Percentiles rank a stretch among this genome's conserved stretches.
Conservation (phyloP, 441 rosid species). For the Erodium chrysanthum region DNA sequence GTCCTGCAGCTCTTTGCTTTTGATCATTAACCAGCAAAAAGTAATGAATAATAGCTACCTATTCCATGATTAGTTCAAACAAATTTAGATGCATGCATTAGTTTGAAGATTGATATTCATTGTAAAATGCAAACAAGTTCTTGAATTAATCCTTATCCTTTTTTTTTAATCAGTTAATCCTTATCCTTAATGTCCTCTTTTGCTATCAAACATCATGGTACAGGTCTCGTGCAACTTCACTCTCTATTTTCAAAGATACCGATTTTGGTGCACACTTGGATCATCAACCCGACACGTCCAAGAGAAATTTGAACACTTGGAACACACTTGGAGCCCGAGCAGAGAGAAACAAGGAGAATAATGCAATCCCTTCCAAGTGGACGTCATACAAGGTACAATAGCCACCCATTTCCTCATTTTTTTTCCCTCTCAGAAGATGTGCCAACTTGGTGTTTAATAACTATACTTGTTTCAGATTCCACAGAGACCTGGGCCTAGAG, state of each 20-base stretch:
- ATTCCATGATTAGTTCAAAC: not conserved
- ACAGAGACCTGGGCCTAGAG: not conserved
- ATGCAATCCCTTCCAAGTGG: conserved; percentile 33
- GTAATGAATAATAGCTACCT: too few species aligned
- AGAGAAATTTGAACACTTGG: conserved; percentile 47
- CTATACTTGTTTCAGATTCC: not conserved
- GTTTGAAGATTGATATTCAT: not conserved
- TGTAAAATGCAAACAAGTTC: not conserved
- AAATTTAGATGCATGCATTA: not conserved
- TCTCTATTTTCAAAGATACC: conserved; percentile 51
- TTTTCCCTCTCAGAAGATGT: too few species aligned
- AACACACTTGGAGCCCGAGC: conserved; percentile 50
- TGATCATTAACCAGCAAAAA: too few species aligned
- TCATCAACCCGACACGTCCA: conserved; percentile 31
- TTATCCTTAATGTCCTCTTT: not conserved
- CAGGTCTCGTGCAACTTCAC: conserved; percentile 20
- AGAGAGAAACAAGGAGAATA: conserved; percentile 92
- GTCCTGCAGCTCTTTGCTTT: too few species aligned
- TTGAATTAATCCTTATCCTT: too few species aligned
- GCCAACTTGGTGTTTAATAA: not conserved
- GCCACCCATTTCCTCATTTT: not conserved
- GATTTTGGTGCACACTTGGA: conserved; percentile 25
- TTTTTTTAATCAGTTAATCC: too few species aligned
- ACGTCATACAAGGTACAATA: not conserved
- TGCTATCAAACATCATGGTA: not conserved